Evolutionary conservation across 2,329 filamentous ascomycete species (phyloP), one percentile per base, ranked within the genome.

Genomic region (Neonectria punicea): DNA sequence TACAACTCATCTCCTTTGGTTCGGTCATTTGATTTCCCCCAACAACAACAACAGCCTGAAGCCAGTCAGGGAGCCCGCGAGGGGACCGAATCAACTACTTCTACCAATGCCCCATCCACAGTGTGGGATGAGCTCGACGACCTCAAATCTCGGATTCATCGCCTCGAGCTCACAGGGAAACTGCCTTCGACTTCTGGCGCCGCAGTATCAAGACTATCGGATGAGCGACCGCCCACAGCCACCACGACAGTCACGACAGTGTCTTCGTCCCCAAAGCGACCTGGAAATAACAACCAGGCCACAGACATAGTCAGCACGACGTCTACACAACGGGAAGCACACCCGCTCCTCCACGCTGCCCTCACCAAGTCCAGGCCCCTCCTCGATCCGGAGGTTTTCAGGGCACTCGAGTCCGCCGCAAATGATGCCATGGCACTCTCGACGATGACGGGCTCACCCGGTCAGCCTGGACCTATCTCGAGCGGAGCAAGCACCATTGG

Each of bases 91-190:
- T 98, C 96, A 0, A 95, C 92, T 0, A 86, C 92, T 36, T 98
- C 96, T 0, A 96, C 93, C 1, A 94, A 91, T 1, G 93, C 93
- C 1, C 93, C 94, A 13, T 97, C 94, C 2, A 98, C 94, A 0
- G 93, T 99, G 3, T 99, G 96, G 96, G 96, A 98, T 76, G 96
- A 99, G 79, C 82, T 99, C 30, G 96, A 98, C 73, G 96, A 98
- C 69, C 82, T 99, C 51, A 98, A 98, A 78, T 96, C 93, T 44
- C 89, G 96, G 32, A 97, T 99, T 72, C 90, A 93, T 72, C 92
- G 93, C 65, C 86, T 99, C 10, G 96, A 98, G 78, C 80, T 97
- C 71, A 97, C 93, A 2, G 94, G 94, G 63, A 97, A 97, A 79
- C 82, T 96, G 36, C 94, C 94, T 0, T 83, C 93, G 1, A 94